Percentiles rank a stretch among this genome's conserved stretches.
phyloP scores from a whole-genome alignment of 768 basidiomycete species.

The Podaxis rugospora region DNA sequence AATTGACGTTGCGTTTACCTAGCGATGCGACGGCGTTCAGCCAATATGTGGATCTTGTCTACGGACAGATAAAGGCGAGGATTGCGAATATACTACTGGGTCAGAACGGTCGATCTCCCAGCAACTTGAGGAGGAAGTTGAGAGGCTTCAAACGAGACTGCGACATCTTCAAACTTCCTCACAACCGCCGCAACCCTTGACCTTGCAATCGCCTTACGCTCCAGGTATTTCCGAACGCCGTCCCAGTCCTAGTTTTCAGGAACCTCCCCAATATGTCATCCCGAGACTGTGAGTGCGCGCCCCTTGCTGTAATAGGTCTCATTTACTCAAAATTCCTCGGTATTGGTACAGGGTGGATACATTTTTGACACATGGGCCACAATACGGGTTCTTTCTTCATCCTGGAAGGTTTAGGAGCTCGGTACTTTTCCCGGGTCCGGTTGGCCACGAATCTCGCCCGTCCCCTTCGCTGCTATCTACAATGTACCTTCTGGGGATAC shows the following conservation, averaged over 20 bases:
- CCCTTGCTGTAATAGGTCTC: neutral
- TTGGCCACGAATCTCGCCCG: constrained; percentile 30
- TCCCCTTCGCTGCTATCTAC: constrained; percentile 33
- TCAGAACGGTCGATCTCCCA: constrained; percentile 43
- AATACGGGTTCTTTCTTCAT: constrained; percentile 58
- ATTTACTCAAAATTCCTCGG: constrained; percentile 3
- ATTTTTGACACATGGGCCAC: constrained; percentile 45
- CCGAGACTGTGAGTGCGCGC: constrained; percentile 27
- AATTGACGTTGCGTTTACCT: neutral
- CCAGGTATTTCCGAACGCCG: neutral
- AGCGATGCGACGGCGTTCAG: constrained; percentile 54
- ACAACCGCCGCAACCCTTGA: constrained; percentile 18
- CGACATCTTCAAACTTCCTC: constrained; percentile 33
- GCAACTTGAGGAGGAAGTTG: constrained; percentile 47
- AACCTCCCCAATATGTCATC: constrained; percentile 27
- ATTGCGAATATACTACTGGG: constrained; percentile 55
- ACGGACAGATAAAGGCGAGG: constrained; percentile 41
- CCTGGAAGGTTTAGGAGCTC: constrained; percentile 38
- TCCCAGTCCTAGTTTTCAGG: constrained; percentile 15
- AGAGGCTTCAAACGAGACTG: constrained; percentile 42
- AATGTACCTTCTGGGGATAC: constrained; percentile 35
- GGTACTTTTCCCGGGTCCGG: constrained; percentile 25
- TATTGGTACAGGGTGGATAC: constrained; percentile 22
- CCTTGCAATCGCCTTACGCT: constrained; percentile 34
- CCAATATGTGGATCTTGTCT: constrained; percentile 52